phyloP scores from a whole-genome alignment of 257 asterid species.

The Salvia hispanica region DNA sequence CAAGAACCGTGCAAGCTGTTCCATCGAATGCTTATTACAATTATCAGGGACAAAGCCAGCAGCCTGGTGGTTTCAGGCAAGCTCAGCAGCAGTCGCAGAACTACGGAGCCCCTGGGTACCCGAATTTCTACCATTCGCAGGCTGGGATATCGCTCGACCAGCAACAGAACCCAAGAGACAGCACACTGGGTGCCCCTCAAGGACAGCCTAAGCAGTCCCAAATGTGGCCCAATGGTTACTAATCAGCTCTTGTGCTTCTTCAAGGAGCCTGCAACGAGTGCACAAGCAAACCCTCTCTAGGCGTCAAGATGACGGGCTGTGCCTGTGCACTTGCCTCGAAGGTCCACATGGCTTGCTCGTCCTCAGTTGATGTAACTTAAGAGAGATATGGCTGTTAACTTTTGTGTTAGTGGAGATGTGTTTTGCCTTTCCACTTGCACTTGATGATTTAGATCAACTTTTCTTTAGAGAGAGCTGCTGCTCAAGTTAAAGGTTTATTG shows the following conservation, averaged over 20 bases:
- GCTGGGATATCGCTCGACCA: constrained; percentile 62
- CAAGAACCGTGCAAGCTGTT: constrained; percentile 68
- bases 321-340: constrained; percentile 33
- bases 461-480: constrained; percentile 23
- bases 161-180: constrained; percentile 75
- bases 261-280: constrained; percentile 48
- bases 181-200: constrained; percentile 58
- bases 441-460: constrained; percentile 26
- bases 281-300: constrained; percentile 50
- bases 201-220: constrained; percentile 84
- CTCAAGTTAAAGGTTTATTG: constrained; percentile 21
- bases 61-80: constrained; percentile 69
- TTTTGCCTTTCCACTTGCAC: constrained; percentile 31
- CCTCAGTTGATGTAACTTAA: constrained; percentile 50
- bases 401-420: constrained; percentile 46
- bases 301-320: constrained; percentile 33
- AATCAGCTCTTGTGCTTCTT: constrained; percentile 45
- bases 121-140: constrained; percentile 71
- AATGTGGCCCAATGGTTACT: constrained; percentile 81
- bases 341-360: constrained; percentile 54
- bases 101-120: constrained; percentile 68
- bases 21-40: constrained; percentile 64
- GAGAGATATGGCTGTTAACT: constrained; percentile 47
- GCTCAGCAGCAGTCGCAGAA: constrained; percentile 67
- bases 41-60: constrained; percentile 71